Conservation (phyloP, 495 filamentous ascomycete genomes). For the Lindgomyces ingoldianus region DNA sequence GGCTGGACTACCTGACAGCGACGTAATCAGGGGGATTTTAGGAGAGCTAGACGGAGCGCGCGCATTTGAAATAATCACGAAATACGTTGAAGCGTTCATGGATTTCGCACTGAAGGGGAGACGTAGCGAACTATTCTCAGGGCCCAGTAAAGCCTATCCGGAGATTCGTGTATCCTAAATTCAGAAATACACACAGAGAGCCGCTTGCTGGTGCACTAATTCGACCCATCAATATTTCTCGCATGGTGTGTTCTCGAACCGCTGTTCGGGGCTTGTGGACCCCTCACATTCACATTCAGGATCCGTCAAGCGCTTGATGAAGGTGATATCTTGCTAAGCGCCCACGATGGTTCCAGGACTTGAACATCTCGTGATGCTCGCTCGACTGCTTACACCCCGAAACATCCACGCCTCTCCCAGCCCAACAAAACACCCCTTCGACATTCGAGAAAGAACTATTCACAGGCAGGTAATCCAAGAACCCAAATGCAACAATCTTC, state of each 20-base stretch:
- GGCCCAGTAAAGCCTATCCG: not conserved
- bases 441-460: too few species aligned
- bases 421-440: too few species aligned
- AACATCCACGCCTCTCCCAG: too few species aligned
- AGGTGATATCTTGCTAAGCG: not conserved
- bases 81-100: slow-evolving; percentile 18
- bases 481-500: too few species aligned
- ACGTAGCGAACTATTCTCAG: not conserved
- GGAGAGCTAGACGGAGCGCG: slow-evolving; percentile 3
- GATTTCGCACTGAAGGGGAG: slow-evolving; percentile 8
- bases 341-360: not conserved
- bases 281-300: too few species aligned
- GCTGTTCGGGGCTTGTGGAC: too few species aligned
- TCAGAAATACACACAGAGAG: not conserved
- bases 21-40: not conserved
- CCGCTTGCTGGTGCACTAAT: not conserved
- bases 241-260: too few species aligned
- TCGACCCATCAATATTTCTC: not conserved
- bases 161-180: not conserved
- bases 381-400: not conserved
- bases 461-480: too few species aligned
- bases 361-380: not conserved
- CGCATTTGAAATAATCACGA: slow-evolving; percentile 9
- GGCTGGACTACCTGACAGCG: not conserved
- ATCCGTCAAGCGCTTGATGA: not conserved